Evolutionary conservation across 2,329 filamentous ascomycete species (phyloP).

Genomic region (Polychaeton citri): DNA sequence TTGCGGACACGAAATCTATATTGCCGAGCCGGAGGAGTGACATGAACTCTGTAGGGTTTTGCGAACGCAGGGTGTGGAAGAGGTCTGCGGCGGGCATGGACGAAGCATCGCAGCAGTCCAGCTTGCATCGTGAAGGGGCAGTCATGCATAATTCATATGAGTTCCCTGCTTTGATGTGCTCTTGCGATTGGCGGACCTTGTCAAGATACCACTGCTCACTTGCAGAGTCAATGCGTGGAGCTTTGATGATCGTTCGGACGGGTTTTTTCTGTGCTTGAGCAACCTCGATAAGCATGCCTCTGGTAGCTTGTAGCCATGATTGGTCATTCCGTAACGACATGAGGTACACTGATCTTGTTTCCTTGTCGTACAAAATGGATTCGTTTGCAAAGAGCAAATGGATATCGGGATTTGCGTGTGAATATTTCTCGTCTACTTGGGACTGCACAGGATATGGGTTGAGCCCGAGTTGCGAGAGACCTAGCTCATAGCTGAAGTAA

Average conservation of each 20-base stretch:
- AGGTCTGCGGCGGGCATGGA: conserved; percentile 30
- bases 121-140: conserved; percentile 44
- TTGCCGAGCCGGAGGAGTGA: conserved; percentile 61
- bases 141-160: conserved; percentile 82
- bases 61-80: conserved; percentile 40
- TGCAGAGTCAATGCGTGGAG: conserved; percentile 1
- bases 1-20: conserved; percentile 63
- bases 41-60: conserved; percentile 74
- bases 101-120: neutral
- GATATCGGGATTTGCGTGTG: neutral
- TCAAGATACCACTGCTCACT: conserved; percentile 40
- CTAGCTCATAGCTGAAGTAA: conserved; percentile 74
- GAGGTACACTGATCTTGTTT: neutral
- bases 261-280: neutral
- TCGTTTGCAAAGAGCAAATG: neutral
- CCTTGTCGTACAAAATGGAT: neutral
- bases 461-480: conserved; percentile 48
- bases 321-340: conserved; percentile 21
- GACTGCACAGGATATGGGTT: conserved; percentile 22
- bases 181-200: conserved; percentile 57
- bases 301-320: conserved; percentile 12
- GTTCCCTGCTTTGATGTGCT: conserved; percentile 59
- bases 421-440: neutral
- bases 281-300: conserved; percentile 1
- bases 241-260: neutral